Base-by-base conservation (phyloP, 768 basidiomycete species). In the Pholiota microspora region DNA sequence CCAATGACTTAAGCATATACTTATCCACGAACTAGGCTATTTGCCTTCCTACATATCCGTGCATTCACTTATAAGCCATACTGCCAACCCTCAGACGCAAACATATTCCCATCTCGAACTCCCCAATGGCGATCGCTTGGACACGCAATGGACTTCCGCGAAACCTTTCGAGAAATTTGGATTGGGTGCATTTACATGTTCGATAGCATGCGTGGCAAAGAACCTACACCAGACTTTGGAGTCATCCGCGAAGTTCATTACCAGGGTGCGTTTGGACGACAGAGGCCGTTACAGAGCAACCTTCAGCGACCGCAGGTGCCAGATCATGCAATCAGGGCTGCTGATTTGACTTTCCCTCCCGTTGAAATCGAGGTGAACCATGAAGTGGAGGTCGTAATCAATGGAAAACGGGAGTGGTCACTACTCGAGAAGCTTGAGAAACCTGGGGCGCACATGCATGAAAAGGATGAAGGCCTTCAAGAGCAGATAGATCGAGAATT, bases 31-130 rank as follows among this genome's bases (percentile, higher is more conserved):
- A 2, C 2, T 62, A 85, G 84, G 66, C 58, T 85, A 23, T 88
- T 88, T 62, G 84, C 84, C 4, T 79, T 88, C 49, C 64, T 90
- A 4, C 89, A 92, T 67, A 73, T 92, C 66, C 74, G 76, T 44
- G 87, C 88, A 4, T 92, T 89, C 69, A 78, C 81, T 12, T 90
- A 89, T 69, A 80, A 78, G 59, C 78, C 80, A 1, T 90, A 90
- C 67, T 68, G 72, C 69, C 15, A 64, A 62, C 27, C 62, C 7
- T 48, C 35, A 24, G 69, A 71, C 7, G 67, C 69, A 44, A 64
- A 59, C 3, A 52, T 69, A 0, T 64, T 65, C 44, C 70, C 73
- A 4, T 55, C 65, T 31, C 69, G 69, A 21, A 88, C 85, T 5
- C 71, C 81, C n/a, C 80, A 81, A 24, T 68, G 80, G 61, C 77